phyloP scores from a whole-genome alignment of 208 protist genomes.

The Wallacemonas sp. region DNA sequence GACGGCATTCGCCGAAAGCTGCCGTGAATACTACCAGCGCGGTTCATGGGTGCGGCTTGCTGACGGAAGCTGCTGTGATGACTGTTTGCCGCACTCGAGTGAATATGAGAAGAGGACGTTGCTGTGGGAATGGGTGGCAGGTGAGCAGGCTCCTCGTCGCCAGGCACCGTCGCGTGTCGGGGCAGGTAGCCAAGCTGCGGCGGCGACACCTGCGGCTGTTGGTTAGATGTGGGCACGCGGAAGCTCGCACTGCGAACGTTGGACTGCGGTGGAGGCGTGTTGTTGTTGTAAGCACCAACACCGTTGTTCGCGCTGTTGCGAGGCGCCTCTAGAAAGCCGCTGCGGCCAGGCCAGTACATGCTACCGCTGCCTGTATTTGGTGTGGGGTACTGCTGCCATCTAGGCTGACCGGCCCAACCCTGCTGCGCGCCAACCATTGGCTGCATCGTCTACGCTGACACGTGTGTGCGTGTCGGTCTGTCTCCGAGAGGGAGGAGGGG shows the following conservation, averaged over 20 bases:
- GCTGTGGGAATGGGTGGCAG: not conserved
- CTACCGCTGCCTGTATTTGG: not conserved
- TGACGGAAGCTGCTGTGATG: not conserved
- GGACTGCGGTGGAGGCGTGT: not conserved
- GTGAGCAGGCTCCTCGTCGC: not conserved
- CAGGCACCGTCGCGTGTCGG: not conserved
- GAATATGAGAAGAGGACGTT: not conserved
- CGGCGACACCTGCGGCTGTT: not conserved
- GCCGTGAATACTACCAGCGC: not conserved
- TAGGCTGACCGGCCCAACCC: not conserved
- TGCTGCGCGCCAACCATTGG: not conserved
- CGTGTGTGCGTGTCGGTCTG: no score
- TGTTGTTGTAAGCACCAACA: not conserved
- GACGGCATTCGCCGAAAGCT: not conserved
- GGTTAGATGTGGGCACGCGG: not conserved
- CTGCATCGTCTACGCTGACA: not conserved
- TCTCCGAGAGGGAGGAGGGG: no score
- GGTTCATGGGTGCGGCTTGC: not conserved
- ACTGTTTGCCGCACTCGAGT: not conserved
- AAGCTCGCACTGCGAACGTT: not conserved
- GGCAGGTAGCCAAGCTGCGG: not conserved
- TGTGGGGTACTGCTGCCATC: not conserved
- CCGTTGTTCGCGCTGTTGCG: not conserved
- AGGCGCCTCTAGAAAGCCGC: not conserved
- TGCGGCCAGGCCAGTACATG: constrained; percentile 3